Base-by-base conservation (phyloP, 2,329 filamentous ascomycete genomes). In the Fusarium incarnatum region DNA sequence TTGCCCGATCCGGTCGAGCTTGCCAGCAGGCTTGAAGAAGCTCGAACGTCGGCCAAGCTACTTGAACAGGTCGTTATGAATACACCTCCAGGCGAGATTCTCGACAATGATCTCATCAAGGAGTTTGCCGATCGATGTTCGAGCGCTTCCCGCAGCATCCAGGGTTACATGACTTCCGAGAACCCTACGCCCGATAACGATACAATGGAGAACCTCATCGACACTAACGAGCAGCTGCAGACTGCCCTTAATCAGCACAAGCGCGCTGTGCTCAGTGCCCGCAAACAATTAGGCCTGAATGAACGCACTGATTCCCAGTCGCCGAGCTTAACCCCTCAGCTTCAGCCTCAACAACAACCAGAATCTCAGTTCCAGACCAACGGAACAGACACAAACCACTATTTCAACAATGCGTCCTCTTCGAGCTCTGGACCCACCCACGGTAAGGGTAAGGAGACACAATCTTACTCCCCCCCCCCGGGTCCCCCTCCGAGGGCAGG, bases 51-150 rank as follows among this genome's bases (percentile, higher is more conserved):
- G 5, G 94, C 95, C 9, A 95, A 94, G 79, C 88, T 99, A 8
- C 88, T 99, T n/a, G 88, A 93, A 55, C 95, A 99, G 80, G 91
- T 98, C 9, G 90, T 97, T 20, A 92, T 95, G 80, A 94, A 92
- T 60, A 97, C 94, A 1, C 89, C 94, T 0, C 85, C 91, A 0
- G 82, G 86, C 16, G 94, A 97, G 77, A 83, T 98, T 25, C 85
- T 94, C 22, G 81, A 85, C 56, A 95, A 97, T 76, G 95, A 98
- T n/a, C 86, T 99, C 55, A 90, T 98, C 78, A 92, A 91, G 77
- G 96, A 99, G 81, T 98, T 99, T 78, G 89, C 91, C 49, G 91
- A 96, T 73, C 91, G 96, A 25, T 98, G 95, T 77, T 89, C 91
- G 68, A 88, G 89, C 58, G 95, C 95, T 7, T 91, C 92, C 55